Conservation (phyloP, 345 rosid species). For the Anacardium occidentale region DNA sequence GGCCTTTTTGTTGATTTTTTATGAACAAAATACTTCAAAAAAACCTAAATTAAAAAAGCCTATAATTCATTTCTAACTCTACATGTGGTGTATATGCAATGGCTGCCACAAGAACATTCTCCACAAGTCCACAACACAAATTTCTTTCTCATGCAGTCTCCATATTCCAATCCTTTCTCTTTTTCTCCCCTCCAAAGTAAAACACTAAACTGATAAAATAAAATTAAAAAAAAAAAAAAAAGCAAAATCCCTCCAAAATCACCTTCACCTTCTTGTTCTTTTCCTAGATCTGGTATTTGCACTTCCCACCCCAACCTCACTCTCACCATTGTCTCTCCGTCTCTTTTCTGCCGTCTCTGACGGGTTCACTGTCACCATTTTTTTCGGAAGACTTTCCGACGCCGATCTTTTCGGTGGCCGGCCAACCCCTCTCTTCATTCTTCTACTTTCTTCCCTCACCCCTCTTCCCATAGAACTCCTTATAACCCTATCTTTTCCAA, state of each 20-base stretch:
- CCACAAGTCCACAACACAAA: neutral
- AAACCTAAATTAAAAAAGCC: no score
- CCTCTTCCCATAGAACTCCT: constrained; percentile 46
- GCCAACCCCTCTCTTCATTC: constrained; percentile 33
- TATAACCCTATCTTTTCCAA: constrained; percentile 26
- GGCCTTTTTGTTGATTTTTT: no score
- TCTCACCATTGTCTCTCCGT: constrained; percentile 34
- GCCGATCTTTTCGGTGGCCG: constrained; percentile 38
- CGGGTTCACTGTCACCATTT: neutral
- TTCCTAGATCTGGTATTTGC: constrained; percentile 37
- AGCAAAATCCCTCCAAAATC: constrained; percentile 15
- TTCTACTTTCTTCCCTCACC: constrained; percentile 35
- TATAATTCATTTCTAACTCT: neutral
- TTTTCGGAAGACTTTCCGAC: neutral
- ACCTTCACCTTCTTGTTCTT: constrained; percentile 42
- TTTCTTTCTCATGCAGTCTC: neutral
- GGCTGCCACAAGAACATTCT: neutral
- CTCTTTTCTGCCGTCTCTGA: constrained; percentile 28
- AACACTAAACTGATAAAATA: no score
- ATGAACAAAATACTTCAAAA: no score
- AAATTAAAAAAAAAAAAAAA: neutral
- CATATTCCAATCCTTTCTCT: neutral
- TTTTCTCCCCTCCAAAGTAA: no score
- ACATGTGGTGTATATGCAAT: constrained; percentile 1
- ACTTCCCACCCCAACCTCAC: constrained; percentile 22